Evolutionary conservation across 192 early-diverging fungal genomes (phyloP), one percentile per base, ranked within the genome.

Genomic region (Coemansia sp.): DNA sequence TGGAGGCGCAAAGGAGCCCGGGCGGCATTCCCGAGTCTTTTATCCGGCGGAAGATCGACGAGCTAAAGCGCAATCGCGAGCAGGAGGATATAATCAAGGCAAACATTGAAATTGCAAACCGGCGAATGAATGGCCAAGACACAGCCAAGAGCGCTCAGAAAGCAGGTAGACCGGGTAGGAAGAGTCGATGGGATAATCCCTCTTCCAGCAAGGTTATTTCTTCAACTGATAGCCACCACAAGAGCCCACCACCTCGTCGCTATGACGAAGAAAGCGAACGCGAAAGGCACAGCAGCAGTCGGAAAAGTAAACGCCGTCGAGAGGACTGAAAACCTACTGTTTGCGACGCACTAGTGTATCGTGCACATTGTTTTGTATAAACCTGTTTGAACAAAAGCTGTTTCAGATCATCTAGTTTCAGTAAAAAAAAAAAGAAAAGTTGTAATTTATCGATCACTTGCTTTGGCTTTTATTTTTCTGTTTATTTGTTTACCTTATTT

Each of bases 11-110:
- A 67, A 83, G 85, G 20, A 86, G 85, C 45, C 76, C 88, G 11
- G 86, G 86, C 45, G 97, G 97, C 1, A 94, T 99, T 65, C 97
- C 97, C 0, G 81, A 89, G 52, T 79, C 84, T 46, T 91, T 98
- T 76, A 69, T 99, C 55, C 94, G 93, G 45, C 73, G 87, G 36
- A 95, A 96, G 73, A 95, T 95, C 69, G 87, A 91, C 45, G 91
- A 98, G 73, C 74, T 97, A 11, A 71, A 85, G 34, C 55, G 65
- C 12, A 72, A 83, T 39, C 71, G 73, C 10, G 69, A 69, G 23
- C 72, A 78, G 38, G 62, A 83, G 34, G 72, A 68, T 35, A 53
- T 15, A 46, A 64, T 74, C 1, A 67, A 34, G 24, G 81, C 52
- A 2, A 48, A 39, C 12, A 78, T 78, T 24, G 48, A 30, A 33